Conservation (phyloP, 169 alveolate genomes). For the Plasmodium gonderi region DNA sequence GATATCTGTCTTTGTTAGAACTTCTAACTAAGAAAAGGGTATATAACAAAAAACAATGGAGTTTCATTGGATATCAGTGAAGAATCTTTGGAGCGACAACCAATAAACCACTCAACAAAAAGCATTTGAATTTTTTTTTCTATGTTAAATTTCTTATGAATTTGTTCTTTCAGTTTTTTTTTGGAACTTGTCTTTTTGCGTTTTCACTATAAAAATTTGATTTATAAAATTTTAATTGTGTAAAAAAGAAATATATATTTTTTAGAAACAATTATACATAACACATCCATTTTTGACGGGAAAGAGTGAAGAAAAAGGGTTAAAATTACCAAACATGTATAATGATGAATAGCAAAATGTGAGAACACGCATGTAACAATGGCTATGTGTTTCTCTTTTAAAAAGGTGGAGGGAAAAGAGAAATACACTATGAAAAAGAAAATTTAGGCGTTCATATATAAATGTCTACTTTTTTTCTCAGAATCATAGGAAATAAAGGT, state of each 20-base stretch:
- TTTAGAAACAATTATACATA: background rate
- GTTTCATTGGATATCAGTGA: background rate
- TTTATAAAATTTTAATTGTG: background rate
- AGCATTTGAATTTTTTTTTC: background rate
- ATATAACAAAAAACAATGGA: background rate
- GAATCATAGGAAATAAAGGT: background rate
- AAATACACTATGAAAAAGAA: background rate
- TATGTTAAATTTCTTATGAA: background rate
- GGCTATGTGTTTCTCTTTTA: background rate
- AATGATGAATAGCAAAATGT: background rate
- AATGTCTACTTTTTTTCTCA: background rate
- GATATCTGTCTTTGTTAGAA: background rate
- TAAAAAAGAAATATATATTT: background rate
- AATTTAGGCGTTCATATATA: background rate
- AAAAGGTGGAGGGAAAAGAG: background rate
- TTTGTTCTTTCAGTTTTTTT: background rate
- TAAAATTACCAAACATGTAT: background rate
- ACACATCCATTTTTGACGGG: background rate
- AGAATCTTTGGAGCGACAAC: background rate
- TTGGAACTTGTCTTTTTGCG: background rate
- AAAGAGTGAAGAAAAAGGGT: background rate
- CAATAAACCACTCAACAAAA: background rate
- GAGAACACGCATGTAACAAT: background rate
- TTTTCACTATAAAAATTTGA: background rate
- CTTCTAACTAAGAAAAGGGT: background rate